Base-by-base conservation (phyloP, 2,329 filamentous ascomycete genomes). In the Dothidotthia symphoricarpi region DNA sequence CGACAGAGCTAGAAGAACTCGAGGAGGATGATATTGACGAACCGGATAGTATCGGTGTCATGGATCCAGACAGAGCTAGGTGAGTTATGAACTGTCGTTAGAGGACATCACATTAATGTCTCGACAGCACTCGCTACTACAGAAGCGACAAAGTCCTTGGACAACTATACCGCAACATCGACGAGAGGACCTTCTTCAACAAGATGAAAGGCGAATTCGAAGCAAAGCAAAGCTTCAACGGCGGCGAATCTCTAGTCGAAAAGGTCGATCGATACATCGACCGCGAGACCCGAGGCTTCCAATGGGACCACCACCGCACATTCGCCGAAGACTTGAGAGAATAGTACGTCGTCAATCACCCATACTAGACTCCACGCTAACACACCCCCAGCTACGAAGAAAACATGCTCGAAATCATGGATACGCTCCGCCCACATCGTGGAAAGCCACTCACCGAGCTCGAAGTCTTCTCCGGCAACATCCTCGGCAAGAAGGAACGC, bases 141-240 rank as follows among this genome's bases (percentile, higher is more conserved):
- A 66, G 64, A 22, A 88, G 83, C 2, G 51, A 79, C 0, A 88
- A 86, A 49, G 71, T 85, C 0, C 74, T 93, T 0, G 88, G 88
- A 0, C 65, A 74, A 4, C 70, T 94, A 0, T 93, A 86, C 57
- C 79, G 86, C 2, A 76, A 74, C 0, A 82, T 94, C 9, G 80
- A 94, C 50, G 87, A 93, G 61, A 72, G 74, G 30, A 74, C 75
- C 35, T 85, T 90, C 28, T 83, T 63, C 28, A 31, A 45, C 3
- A 41, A 42, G 22, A 57, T 64, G 51, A 52, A 60, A 24, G 36
- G 39, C 14, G 43, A 51, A 4, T 54, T 51, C 27, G 36, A 51
- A 8, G 28, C 19, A 0, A 36, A 34, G 12, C 49, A 38, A 6
- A 28, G 34, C 11, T 11, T 17, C 4, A 35, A 17, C 30, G 36